A percentile compares a stretch with the other conserved stretches of the same genome.
Evolutionary conservation across 2,329 filamentous ascomycete genomes (phyloP).

Genomic region (Chrysosporium queenslandicum): DNA sequence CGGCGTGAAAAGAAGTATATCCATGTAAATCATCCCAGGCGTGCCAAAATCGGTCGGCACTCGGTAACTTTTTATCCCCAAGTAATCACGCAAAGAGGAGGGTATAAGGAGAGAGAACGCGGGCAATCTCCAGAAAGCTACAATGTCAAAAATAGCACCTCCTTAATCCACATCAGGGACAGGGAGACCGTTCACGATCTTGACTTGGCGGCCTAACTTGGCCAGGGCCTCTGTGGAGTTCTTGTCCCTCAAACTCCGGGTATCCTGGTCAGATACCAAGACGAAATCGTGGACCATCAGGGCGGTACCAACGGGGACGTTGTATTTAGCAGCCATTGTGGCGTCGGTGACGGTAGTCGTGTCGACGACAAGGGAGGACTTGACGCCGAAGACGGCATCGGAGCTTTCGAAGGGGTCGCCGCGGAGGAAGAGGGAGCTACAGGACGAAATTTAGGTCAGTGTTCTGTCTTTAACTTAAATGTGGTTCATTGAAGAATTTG

Average conservation of each 20-base stretch:
- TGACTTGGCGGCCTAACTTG: slow-evolving; percentile 57
- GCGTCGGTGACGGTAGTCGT: slow-evolving; percentile 44
- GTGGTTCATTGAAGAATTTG: slow-evolving; percentile 1
- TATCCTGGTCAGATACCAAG: slow-evolving; percentile 61
- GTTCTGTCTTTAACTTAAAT: background rate
- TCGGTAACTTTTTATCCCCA: no score
- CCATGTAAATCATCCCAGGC: background rate
- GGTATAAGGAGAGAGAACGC: no score
- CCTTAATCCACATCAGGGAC: slow-evolving; percentile 56
- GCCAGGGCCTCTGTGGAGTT: slow-evolving; percentile 58
- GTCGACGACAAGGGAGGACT: slow-evolving; percentile 65
- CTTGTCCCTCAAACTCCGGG: slow-evolving; percentile 53
- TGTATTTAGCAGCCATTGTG: slow-evolving; percentile 50
- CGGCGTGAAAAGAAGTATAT: background rate
- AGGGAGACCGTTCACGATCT: slow-evolving; percentile 64
- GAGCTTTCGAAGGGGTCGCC: slow-evolving; percentile 73
- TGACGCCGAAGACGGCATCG: slow-evolving; percentile 80
- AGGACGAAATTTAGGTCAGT: background rate
- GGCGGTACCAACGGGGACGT: slow-evolving; percentile 52
- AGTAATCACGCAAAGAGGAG: background rate
- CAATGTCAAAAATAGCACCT: no score
- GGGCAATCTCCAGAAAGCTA: no score
- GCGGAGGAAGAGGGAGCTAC: slow-evolving; percentile 63
- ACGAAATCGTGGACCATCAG: slow-evolving; percentile 67
- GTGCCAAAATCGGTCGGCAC: background rate